Conservation (phyloP, 2,329 filamentous ascomycete species). For the Furcasterigmium furcatum region DNA sequence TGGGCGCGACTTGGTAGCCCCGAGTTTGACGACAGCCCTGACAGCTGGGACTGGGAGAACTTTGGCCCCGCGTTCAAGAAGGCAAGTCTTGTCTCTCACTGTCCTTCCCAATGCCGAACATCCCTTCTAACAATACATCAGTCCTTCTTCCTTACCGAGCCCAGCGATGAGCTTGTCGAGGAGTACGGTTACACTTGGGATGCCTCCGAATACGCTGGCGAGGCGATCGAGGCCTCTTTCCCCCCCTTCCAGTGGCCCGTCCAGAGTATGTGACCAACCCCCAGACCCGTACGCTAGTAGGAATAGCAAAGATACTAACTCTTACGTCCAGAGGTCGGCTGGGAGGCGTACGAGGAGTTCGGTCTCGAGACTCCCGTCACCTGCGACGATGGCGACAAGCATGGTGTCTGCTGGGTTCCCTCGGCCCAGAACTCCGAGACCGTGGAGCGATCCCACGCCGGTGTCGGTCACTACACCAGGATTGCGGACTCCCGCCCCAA, state of each 20-base stretch:
- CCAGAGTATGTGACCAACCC: constrained; percentile 12
- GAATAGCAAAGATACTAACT: constrained; percentile 3
- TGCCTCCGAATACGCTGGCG: constrained; percentile 23
- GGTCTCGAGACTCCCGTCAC: constrained; percentile 16
- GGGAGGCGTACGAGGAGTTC: constrained; percentile 17
- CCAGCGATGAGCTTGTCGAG: constrained; percentile 17
- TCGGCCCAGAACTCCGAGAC: constrained; percentile 22
- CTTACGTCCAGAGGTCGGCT: constrained; percentile 9
- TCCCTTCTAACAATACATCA: constrained; percentile 5
- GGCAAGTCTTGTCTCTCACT: constrained; percentile 12
- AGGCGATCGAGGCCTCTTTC: constrained; percentile 26
- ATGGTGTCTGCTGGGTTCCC: constrained; percentile 25
- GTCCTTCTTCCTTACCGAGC: constrained; percentile 15
- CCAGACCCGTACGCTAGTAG: too few relatives aligned
- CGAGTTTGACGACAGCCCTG: constrained; percentile 12
- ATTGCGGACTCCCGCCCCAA: constrained; percentile 17
- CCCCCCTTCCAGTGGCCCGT: constrained; percentile 26
- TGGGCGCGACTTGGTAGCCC: constrained; percentile 26
- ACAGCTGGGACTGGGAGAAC: constrained; percentile 30
- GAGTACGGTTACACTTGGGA: constrained; percentile 28
- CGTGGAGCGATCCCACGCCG: constrained; percentile 21
- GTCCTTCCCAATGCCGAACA: neutral
- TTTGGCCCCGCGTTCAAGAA: constrained; percentile 32
- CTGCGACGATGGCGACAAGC: constrained; percentile 24
- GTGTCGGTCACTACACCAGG: constrained; percentile 22